A percentile compares a stretch with the other conserved stretches of the same genome.
Conservation (phyloP, 2,329 filamentous ascomycete genomes). For the Trichoderma sp. region DNA sequence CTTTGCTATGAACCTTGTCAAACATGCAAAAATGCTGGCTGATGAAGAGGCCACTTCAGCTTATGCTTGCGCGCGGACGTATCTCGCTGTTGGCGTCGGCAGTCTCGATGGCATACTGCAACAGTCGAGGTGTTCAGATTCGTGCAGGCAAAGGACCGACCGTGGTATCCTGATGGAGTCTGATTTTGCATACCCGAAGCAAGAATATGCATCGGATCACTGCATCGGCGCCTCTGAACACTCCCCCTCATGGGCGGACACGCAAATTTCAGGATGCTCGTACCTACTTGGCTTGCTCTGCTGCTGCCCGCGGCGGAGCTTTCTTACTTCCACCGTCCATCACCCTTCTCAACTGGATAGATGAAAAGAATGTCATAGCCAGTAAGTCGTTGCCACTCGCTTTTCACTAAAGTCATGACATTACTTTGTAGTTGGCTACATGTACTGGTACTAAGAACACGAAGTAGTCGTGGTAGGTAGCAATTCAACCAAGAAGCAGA, state of each 20-base stretch:
- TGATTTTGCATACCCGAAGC: slow-evolving; percentile 20
- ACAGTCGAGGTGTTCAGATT: slow-evolving; percentile 1
- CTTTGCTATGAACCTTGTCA: slow-evolving; percentile 21
- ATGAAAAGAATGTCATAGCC: neutral
- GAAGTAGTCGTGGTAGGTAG: neutral
- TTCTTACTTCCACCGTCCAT: neutral
- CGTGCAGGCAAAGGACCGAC: slow-evolving; percentile 10
- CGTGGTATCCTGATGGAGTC: slow-evolving; percentile 21
- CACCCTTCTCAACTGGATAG: neutral
- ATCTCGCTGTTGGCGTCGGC: slow-evolving; percentile 14
- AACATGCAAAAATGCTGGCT: slow-evolving; percentile 13
- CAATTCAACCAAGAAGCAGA: slow-evolving; percentile 17
- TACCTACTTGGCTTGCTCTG: slow-evolving; percentile 7
- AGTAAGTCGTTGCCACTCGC: slow-evolving; percentile 3
- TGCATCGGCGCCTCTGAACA: slow-evolving; percentile 24
- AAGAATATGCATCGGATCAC: slow-evolving; percentile 25
- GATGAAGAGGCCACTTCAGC: slow-evolving; percentile 14
- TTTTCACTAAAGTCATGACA: slow-evolving; percentile 6
- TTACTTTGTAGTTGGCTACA: neutral
- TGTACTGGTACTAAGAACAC: neutral
- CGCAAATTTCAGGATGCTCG: slow-evolving; percentile 13
- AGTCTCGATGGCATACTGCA: slow-evolving; percentile 2
- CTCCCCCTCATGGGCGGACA: slow-evolving; percentile 15
- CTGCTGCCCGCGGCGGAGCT: neutral
- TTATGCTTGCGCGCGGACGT: slow-evolving; percentile 13